Evolutionary conservation across 768 basidiomycete genomes (phyloP).

Genomic region (Pseudohyphozyma bogoriensis): DNA sequence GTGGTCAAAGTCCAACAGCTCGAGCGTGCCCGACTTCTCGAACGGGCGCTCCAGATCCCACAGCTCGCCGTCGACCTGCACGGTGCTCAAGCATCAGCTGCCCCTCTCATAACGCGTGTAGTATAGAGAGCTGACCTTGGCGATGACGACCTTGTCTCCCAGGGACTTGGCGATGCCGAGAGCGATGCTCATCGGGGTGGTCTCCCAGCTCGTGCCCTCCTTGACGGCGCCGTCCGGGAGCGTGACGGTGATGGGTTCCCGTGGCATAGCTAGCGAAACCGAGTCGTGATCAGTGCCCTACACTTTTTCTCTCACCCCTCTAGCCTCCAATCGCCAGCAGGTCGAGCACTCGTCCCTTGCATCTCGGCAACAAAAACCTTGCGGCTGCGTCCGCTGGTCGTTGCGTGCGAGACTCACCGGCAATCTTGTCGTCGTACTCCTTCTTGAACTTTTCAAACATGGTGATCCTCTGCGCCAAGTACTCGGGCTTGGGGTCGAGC

Average conservation of each 20-base stretch:
- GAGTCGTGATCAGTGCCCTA: background rate
- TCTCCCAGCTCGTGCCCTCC: slow-evolving; percentile 85
- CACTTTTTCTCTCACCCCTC: background rate
- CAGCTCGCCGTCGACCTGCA: slow-evolving; percentile 66
- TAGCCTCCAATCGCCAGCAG: background rate
- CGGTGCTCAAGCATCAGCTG: background rate
- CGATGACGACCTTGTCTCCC: slow-evolving; percentile 80
- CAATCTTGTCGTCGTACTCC: slow-evolving; percentile 69
- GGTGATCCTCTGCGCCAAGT: slow-evolving; percentile 78
- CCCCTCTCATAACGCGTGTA: background rate
- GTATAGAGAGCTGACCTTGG: slow-evolving; percentile 53
- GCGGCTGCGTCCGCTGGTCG: slow-evolving; percentile 1
- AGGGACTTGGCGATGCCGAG: slow-evolving; percentile 76
- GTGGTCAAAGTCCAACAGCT: slow-evolving; percentile 84
- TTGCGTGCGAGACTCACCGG: slow-evolving; percentile 47
- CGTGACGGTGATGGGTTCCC: slow-evolving; percentile 71
- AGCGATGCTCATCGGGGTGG: slow-evolving; percentile 81
- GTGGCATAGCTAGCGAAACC: slow-evolving; percentile 46
- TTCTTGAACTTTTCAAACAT: slow-evolving; percentile 79
- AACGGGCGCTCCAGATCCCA: slow-evolving; percentile 95
- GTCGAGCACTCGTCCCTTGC: background rate
- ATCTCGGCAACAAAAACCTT: background rate
- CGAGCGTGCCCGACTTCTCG: slow-evolving; percentile 69
- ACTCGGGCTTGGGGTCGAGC: slow-evolving; percentile 58
- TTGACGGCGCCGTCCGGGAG: slow-evolving; percentile 76